phyloP scores from a whole-genome alignment of 208 protist species.

The Leishmania turanica region DNA sequence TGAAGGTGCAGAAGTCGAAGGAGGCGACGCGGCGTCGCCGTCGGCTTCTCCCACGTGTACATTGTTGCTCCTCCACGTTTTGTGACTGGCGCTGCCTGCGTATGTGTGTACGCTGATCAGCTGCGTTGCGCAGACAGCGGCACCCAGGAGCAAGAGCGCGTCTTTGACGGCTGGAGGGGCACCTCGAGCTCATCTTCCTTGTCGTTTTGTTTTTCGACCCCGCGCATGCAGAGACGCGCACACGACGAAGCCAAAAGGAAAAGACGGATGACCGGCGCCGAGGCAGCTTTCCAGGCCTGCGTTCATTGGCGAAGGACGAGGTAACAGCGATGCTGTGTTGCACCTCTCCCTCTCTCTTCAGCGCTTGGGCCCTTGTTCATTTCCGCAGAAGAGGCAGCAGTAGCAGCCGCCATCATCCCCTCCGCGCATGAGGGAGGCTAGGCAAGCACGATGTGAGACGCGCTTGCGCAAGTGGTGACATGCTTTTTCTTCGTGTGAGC shows the following conservation, averaged over 20 bases:
- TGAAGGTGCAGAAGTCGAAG: background rate
- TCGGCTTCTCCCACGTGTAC: slow-evolving; percentile 3
- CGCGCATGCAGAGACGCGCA: background rate
- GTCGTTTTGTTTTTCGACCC: background rate
- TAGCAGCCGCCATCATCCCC: background rate
- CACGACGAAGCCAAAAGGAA: background rate
- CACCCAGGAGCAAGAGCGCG: background rate
- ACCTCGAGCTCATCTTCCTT: background rate
- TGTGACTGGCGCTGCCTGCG: background rate
- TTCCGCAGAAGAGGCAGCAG: background rate
- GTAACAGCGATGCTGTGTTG: background rate
- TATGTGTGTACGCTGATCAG: background rate
- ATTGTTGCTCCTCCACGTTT: background rate
- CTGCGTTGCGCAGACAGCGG: background rate
- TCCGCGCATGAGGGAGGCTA: background rate
- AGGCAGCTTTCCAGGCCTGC: background rate
- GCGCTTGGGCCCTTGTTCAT: background rate
- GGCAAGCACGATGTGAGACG: no score
- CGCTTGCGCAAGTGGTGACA: no score
- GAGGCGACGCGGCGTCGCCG: background rate
- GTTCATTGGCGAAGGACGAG: background rate
- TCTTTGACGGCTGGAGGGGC: background rate
- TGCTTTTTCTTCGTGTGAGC: background rate
- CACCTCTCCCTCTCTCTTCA: background rate
- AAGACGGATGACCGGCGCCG: background rate